phyloP scores from a whole-genome alignment of 768 basidiomycete species.

The Naganishia onofrii region DNA sequence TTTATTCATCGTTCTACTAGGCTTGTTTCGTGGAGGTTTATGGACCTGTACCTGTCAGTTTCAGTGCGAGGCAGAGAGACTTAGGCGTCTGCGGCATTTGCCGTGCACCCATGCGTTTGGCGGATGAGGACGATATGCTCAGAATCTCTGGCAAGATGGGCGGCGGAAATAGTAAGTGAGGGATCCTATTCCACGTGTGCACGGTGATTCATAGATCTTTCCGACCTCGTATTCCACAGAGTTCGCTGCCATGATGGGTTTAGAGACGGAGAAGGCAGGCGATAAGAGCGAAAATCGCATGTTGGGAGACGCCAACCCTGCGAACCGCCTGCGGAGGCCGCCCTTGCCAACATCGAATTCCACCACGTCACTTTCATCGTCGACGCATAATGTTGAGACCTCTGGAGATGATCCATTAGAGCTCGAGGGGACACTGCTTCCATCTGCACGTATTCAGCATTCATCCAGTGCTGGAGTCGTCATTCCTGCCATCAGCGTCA shows the following conservation, averaged over 20 bases:
- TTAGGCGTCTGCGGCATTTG: constrained; percentile 97
- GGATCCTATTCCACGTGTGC: not conserved
- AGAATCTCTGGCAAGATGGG: not conserved
- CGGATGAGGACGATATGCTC: constrained; percentile 67
- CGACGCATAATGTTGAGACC: constrained; percentile 60
- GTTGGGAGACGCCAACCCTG: not conserved
- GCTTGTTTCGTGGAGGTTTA: constrained; percentile 97
- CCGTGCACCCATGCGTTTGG: constrained; percentile 91
- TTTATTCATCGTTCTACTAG: constrained; percentile 53
- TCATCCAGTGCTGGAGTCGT: constrained; percentile 62
- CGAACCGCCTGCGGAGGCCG: not conserved
- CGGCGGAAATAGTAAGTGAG: constrained; percentile 20
- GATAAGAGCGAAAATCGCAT: not conserved
- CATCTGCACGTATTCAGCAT: constrained; percentile 12
- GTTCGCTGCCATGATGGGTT: constrained; percentile 31
- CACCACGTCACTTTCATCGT: constrained; percentile 19
- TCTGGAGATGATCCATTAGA: constrained; percentile 84
- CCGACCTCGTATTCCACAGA: not conserved
- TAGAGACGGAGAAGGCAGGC: not conserved
- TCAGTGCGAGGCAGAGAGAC: constrained; percentile 66
- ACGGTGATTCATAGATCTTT: not conserved
- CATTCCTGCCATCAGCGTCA: constrained; percentile 87
- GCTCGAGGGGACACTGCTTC: constrained; percentile 45
- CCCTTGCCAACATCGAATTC: constrained; percentile 9
- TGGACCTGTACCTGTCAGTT: constrained; percentile 63